These are phyloP conservation scores for Hanseniaspora mollemarum DNA, from an alignment of 805 yeast species.

Conservation along the genomic window DNA sequence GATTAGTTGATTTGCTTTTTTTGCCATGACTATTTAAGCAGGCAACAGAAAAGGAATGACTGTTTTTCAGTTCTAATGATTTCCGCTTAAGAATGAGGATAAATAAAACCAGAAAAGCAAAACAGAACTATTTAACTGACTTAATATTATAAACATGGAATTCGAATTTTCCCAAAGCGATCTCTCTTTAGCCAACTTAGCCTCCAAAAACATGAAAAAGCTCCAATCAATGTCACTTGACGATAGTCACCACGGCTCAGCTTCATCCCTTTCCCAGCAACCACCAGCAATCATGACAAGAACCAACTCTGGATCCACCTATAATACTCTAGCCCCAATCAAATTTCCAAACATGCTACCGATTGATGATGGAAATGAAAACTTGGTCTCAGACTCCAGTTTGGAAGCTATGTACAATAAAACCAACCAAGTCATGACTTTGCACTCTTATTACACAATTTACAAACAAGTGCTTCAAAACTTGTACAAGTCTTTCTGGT, in stretches of 20 bases:
- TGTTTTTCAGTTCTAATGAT: too few species aligned
- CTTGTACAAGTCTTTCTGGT: conserved; percentile 63
- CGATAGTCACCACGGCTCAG: not conserved
- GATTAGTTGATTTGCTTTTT: too few species aligned
- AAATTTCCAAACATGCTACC: conserved; percentile 37
- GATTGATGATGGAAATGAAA: conserved; percentile 15
- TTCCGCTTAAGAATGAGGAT: too few species aligned
- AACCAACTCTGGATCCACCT: conserved; percentile 14
- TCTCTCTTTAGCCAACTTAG: conserved; percentile 13
- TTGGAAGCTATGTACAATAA: conserved; percentile 14
- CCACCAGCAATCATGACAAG: conserved; percentile 4
- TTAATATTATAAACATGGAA: not conserved
- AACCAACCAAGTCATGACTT: conserved; percentile 9
- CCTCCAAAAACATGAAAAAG: conserved; percentile 15
- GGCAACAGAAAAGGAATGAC: too few species aligned
- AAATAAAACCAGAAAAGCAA: not conserved
- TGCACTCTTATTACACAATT: conserved; percentile 29
- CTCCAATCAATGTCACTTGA: not conserved
- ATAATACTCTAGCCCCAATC: conserved; percentile 50
- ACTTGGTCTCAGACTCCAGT: conserved; percentile 14
- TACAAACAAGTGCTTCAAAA: conserved; percentile 59
- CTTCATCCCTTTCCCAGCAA: not conserved
- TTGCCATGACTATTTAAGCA: too few species aligned
- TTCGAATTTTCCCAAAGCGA: conserved; percentile 9
- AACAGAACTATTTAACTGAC: too few species aligned